Base-by-base conservation (phyloP, 225 moss, liverwort and hornwort genomes). In the Bryoerythrophyllum caledonicum region DNA sequence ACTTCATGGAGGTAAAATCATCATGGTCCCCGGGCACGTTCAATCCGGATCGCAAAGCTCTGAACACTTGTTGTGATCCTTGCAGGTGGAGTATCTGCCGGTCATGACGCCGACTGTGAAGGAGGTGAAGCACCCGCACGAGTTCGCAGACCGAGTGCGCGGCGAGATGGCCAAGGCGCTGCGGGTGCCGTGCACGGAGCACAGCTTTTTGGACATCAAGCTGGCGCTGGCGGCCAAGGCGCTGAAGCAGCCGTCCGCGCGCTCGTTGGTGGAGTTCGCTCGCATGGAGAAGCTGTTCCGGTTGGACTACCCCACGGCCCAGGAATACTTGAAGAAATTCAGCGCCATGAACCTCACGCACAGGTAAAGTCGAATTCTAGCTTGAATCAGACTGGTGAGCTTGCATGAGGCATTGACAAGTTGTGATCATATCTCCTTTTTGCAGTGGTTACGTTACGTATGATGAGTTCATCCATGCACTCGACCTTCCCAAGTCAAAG, bases 71-170 rank as follows among this genome's bases (percentile, higher is more conserved):
- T 14, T 44, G 4, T 44, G 44, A 20, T 68, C 32, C 74, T 21
- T 79, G 63, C 60, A 90, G 90, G 90, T 90, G 79, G 90, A 90
- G 68, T 90, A 87, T 68, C 60, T 90, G 48, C 87, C 90, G 1
- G 87, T 90, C 65, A 83, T 85, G 74, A 81, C 56, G 76, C 90
- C 90, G 24, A 83, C 86, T 49, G 51, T 61, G 66, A 85, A 68
- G 60, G 90, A 90, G 77, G 49, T 60, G 65, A 78, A 75, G n/a
- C 70, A 75, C 54, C 90, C 90, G 12, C 90, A 79, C 40, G 87
- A 87, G 20, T 90, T 85, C 72, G 74, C 90, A 32, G 82, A 85
- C 3, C 67, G 90, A 72, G 87, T 87, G 63, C 90, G 90, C 38
- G 55, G 49, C 32, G 78, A 79, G 70, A 87, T 90, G 90, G 87